Evolutionary conservation across 306 rosid species (phyloP), one percentile per base, ranked within the genome.

Genomic region (Boehmeria nivea): DNA sequence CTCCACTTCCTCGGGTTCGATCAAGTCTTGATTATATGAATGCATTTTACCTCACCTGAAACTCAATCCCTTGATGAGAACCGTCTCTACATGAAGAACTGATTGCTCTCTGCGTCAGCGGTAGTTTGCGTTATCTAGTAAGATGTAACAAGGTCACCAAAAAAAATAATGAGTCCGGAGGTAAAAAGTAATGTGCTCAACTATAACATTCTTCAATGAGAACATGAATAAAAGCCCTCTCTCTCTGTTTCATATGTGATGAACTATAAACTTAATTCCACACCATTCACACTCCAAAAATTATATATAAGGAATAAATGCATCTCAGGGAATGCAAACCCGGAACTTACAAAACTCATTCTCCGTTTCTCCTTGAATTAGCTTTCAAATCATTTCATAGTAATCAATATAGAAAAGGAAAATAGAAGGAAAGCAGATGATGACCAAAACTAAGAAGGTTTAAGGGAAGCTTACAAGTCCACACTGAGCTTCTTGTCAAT

Each of bases 401-500:
- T n/a, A n/a, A n/a, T 13, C n/a, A 8, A 43, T 6, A 43, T 16
- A 1, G 7, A 8, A 10, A 33, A 16, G 27, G 0, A 9, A 33
- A 34, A 36, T 3, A 53, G 10, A 21, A 38, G 16, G 21, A 22
- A 42, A 9, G 10, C 1, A 39, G 0, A 6, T 6, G 26, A 22
- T 20, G 54, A 26, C 34, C 13, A 47, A 40, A 27, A 18, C 34
- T 39, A 51, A 22, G 37, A 42, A 65, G 51, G 59, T 21, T 20
- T 36, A 16, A 25, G 39, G 12, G 43, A 16, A 42, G 38, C 68
- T 81, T 60, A 87, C 65, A 12, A 68, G 83, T 91, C 99, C 54
- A 87, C 63, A 18, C 63, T 70, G 37, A 91, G 77, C 82, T 72
- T 75, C 71, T 59, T 67, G 84, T 91, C 99, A 68, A 87, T 70